Conservation (phyloP, 768 basidiomycete genomes). For the Pulveroboletus sp. region DNA sequence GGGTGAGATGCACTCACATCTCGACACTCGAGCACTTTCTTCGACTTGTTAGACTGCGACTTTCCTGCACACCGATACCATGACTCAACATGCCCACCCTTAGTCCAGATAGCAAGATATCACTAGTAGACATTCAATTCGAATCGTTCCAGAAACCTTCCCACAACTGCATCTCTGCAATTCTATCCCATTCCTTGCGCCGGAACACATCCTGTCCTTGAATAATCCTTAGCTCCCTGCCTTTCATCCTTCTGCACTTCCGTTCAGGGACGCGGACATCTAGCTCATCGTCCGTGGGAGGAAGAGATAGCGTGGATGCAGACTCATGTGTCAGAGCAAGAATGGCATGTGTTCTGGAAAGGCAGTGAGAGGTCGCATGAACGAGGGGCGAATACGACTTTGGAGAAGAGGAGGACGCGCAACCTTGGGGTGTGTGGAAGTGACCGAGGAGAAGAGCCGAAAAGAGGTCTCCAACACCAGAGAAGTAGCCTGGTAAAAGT, state of each 20-base stretch:
- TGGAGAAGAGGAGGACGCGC: background rate
- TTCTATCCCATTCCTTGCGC: conserved; percentile 33
- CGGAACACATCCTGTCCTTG: conserved; percentile 70
- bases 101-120: background rate
- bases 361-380: conserved; percentile 57
- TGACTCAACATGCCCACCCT: background rate
- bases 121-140: background rate
- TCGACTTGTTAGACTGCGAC: background rate
- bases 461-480: conserved; percentile 96
- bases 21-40: background rate
- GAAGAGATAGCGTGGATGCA: conserved; percentile 43
- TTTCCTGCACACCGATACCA: too few species aligned
- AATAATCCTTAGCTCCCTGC: conserved; percentile 79
- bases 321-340: conserved; percentile 56
- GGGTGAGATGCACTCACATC: background rate
- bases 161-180: conserved; percentile 31
- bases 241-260: conserved; percentile 68
- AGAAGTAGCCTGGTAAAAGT: conserved; percentile 85
- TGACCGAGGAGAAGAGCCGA: conserved; percentile 86
- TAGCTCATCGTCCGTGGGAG: conserved; percentile 74
- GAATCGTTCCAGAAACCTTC: conserved; percentile 30
- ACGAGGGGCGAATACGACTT: conserved; percentile 13
- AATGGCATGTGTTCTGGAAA: conserved; percentile 73
- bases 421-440: conserved; percentile 39
- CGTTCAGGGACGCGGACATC: conserved; percentile 62